A percentile compares a stretch with the other conserved stretches of the same genome.
Evolutionary conservation across 2,329 filamentous ascomycete species (phyloP).

Genomic region (Aphanoascus verrucosus): DNA sequence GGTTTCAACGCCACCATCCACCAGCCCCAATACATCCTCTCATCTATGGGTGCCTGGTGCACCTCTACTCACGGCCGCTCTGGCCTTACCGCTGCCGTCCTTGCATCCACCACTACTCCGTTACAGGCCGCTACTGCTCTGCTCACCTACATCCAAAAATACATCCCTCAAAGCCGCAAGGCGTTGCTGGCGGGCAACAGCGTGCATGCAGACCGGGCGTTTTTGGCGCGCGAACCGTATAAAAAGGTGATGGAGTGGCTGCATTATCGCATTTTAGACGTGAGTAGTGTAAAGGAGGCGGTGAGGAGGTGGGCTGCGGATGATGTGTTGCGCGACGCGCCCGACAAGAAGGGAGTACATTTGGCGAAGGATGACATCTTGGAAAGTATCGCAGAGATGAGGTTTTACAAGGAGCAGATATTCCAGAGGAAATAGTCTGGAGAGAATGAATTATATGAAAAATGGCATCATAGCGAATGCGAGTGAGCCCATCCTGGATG

Average conservation of each 20-base stretch:
- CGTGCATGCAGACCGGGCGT: constrained; percentile 79
- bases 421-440: constrained; percentile 38
- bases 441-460: no score
- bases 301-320: constrained; percentile 64
- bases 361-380: constrained; percentile 81
- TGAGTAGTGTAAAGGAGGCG: constrained; percentile 87
- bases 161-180: constrained; percentile 54
- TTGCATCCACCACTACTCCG: constrained; percentile 61
- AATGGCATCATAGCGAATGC: no score
- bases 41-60: constrained; percentile 84
- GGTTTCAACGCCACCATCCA: constrained; percentile 77
- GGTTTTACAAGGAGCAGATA: constrained; percentile 63
- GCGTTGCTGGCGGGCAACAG: constrained; percentile 84
- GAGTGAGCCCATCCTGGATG: no score
- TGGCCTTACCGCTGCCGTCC: constrained; percentile 68
- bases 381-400: constrained; percentile 88
- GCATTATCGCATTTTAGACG: constrained; percentile 84
- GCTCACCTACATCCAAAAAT: constrained; percentile 63
- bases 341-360: constrained; percentile 65
- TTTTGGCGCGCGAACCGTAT: constrained; percentile 67
- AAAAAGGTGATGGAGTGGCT: constrained; percentile 61
- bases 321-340: constrained; percentile 51
- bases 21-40: constrained; percentile 57
- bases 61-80: constrained; percentile 63
- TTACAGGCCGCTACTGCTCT: constrained; percentile 61